Evolutionary conservation across 2,329 filamentous ascomycete species (phyloP).

Genomic region (Penicillium corylophilum): DNA sequence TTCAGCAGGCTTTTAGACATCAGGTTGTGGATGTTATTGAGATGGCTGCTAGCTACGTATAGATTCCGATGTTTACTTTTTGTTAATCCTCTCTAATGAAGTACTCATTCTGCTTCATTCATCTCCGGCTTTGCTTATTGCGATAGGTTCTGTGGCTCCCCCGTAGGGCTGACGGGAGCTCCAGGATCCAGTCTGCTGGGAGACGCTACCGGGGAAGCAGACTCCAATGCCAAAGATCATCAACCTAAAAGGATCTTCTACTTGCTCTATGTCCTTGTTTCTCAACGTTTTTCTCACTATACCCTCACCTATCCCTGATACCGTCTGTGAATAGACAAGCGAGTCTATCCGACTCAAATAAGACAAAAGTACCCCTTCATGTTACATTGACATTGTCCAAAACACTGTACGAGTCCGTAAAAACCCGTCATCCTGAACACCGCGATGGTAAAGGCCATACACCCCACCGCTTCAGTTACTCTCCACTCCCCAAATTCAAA

Average conservation of each 20-base stretch:
- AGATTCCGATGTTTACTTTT: neutral
- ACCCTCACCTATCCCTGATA: neutral
- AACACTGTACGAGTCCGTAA: neutral
- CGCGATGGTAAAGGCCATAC: neutral
- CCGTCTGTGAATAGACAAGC: neutral
- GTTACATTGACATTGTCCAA: neutral
- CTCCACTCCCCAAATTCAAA: neutral
- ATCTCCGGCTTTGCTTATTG: neutral
- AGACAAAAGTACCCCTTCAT: neutral
- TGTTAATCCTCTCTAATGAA: neutral
- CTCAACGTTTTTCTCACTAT: neutral
- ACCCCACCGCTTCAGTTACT: neutral
- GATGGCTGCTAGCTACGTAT: slow-evolving; percentile 8
- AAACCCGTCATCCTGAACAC: neutral
- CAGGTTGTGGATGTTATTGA: slow-evolving; percentile 9
- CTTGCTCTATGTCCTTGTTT: too few relatives aligned
- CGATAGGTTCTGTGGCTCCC: neutral
- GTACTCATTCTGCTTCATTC: neutral
- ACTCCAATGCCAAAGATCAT: neutral
- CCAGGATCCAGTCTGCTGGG: neutral
- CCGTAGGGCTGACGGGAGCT: neutral
- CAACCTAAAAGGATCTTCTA: neutral
- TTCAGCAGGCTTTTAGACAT: slow-evolving; percentile 4
- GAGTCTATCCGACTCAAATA: neutral
- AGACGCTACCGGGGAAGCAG: neutral